These are phyloP conservation scores for Phytophthora multivora DNA, from an alignment of 352 stramenopile genomes.

Conservation along the genomic window DNA sequence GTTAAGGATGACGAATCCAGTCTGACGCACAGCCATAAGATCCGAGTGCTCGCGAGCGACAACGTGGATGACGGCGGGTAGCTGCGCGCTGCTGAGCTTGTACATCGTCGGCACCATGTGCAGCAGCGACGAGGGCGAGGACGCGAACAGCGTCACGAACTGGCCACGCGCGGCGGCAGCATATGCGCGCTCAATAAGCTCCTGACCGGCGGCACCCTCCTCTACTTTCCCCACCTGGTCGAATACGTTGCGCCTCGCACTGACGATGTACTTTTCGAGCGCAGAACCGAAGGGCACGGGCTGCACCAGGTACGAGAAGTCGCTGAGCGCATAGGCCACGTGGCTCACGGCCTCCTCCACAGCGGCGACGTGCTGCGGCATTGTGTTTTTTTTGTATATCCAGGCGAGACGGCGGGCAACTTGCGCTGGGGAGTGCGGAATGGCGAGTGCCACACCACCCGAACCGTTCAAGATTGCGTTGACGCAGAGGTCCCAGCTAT, in stretches of 20 bases:
- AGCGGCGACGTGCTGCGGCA: constrained; percentile 34
- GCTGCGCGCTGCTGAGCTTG: constrained; percentile 90
- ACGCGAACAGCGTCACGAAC: constrained; percentile 91
- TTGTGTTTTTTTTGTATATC: constrained; percentile 3
- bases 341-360: constrained; percentile 83
- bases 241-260: constrained; percentile 76
- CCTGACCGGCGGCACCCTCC: constrained; percentile 49
- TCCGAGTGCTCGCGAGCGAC: constrained; percentile 91
- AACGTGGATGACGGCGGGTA: constrained; percentile 91
- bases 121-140: constrained; percentile 83
- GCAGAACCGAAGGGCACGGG: constrained; percentile 66
- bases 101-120: constrained; percentile 95
- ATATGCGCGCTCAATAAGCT: constrained; percentile 72
- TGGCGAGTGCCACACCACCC: constrained; percentile 34
- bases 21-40: constrained; percentile 92
- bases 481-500: not conserved
- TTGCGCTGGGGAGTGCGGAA: constrained; percentile 28
- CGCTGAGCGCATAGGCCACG: constrained; percentile 78
- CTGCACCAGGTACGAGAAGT: constrained; percentile 74
- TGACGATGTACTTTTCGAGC: constrained; percentile 75
- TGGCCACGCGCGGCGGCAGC: constrained; percentile 69
- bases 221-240: constrained; percentile 75
- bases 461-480: constrained; percentile 24
- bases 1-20: constrained; percentile 90
- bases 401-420: constrained; percentile 1